Conservation (phyloP, 2,329 filamentous ascomycete species). For the Microcyclosporella mali region DNA sequence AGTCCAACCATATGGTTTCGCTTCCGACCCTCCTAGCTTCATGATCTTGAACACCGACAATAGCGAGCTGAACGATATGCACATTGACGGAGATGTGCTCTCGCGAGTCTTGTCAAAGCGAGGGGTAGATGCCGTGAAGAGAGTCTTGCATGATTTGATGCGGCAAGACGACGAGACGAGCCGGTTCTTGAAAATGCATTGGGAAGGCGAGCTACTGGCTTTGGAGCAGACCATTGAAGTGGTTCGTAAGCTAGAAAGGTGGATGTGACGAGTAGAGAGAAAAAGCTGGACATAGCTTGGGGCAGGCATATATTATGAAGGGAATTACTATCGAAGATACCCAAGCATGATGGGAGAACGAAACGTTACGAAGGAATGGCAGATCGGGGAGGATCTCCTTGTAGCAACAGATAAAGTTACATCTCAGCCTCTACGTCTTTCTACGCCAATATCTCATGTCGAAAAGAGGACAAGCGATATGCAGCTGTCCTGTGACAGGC, state of each 20-base stretch:
- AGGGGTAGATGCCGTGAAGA: constrained; percentile 18
- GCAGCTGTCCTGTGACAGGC: no score
- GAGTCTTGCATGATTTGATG: constrained; percentile 15
- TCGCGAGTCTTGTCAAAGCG: constrained; percentile 28
- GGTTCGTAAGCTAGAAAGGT: constrained; percentile 20
- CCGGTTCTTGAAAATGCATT: constrained; percentile 27
- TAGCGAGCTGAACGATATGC: constrained; percentile 22
- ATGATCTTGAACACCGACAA: constrained; percentile 16
- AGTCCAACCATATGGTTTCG: constrained; percentile 23
- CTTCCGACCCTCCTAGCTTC: constrained; percentile 24
- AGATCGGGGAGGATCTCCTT: no score
- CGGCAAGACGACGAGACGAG: constrained; percentile 23
- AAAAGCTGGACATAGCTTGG: not conserved
- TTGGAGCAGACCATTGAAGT: constrained; percentile 21
- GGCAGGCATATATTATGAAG: no score
- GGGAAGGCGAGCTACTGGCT: constrained; percentile 23
- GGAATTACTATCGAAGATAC: not conserved
- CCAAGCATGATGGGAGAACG: not conserved
- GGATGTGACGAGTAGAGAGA: constrained; percentile 16
- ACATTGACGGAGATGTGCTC: constrained; percentile 41
- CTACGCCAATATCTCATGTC: no score
- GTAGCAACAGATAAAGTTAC: no score
- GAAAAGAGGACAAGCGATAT: no score
- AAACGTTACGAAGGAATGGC: not conserved
- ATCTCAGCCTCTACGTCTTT: no score